Evolutionary conservation across 805 yeast species (phyloP), one percentile per base, ranked within the genome.

Genomic region (Lipomyces anomalus): DNA sequence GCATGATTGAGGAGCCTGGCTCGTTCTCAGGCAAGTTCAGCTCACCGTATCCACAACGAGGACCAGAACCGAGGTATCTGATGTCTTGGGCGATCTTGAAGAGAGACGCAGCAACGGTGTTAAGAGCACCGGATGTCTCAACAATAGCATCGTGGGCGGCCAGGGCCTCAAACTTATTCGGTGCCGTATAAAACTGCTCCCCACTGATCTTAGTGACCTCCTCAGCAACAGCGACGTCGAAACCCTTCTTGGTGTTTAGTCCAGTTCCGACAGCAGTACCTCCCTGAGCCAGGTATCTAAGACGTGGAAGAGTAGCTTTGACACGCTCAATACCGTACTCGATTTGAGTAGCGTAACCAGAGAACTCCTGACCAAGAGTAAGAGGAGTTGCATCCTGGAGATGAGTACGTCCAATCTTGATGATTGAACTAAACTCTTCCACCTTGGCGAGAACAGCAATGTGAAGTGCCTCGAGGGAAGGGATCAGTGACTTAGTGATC

Each of bases 231-330:
- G 83, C 80, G 59, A 72, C 81, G 60, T 87, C 95, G 66, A 84
- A 92, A 22, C 97, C 97, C 64, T 79, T 77, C 66, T 70, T 82
- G 70, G 97, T 90, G 80, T 92, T 92, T 61, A 92, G 78, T 57
- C 98, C 98, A 46, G 98, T 92, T 61, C 98, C 98, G 46, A 92
- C 98, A 52, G 98, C 98, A 53, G 98, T 92, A 73, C 98, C 98
- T 73, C 98, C 98, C 75, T 92, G 98, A 39, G 98, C 98, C 59
- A 92, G 78, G 66, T 66, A 79, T 61, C 81, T 75, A 65, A 92
- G 75, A 68, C 80, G 79, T 57, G 85, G 85, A 56, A 92, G 76
- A 42, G 82, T 67, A 53, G 71, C 70, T 72, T 87, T 86, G 50
- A 92, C 83, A 67, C 98, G 79, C 57, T 71, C 82, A 57, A 92